phyloP scores from a whole-genome alignment of 352 stramenopile species.

The Phytopythium cucurbitacearum region DNA sequence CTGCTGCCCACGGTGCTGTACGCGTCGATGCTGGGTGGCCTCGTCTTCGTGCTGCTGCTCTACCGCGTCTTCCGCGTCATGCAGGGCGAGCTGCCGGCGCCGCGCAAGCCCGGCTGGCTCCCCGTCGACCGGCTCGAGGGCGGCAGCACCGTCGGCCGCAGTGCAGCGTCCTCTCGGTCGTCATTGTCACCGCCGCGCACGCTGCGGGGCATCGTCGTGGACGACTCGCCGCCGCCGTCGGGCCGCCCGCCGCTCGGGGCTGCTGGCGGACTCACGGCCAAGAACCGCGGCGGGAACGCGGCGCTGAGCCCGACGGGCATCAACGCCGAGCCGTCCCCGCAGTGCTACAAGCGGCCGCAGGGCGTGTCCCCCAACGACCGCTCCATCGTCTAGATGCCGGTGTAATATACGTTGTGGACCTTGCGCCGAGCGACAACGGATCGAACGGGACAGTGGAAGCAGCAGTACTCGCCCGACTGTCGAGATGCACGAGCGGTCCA shows the following conservation, averaged over 20 bases:
- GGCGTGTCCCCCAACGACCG: conserved; percentile 33
- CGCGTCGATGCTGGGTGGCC: conserved; percentile 33
- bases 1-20: conserved; percentile 40
- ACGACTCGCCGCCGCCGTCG: conserved; percentile 14
- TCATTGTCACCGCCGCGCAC: conserved; percentile 19
- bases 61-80: conserved; percentile 56
- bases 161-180: conserved; percentile 10
- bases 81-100: conserved; percentile 28
- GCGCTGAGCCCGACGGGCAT: conserved; percentile 24
- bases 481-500: too few relatives aligned
- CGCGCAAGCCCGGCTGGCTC: conserved; percentile 13
- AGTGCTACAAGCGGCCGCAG: conserved; percentile 60
- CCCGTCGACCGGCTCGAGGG: conserved; percentile 5
- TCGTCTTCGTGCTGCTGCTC: conserved; percentile 39
- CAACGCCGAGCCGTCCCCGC: conserved; percentile 18
- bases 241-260: neutral
- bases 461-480: too few relatives aligned
- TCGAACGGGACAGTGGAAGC: too few relatives aligned
- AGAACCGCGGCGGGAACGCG: conserved; percentile 5
- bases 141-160: conserved; percentile 1
- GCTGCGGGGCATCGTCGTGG: conserved; percentile 8
- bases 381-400: conserved; percentile 19
- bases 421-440: neutral
- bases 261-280: neutral
- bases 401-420: neutral